These are phyloP conservation scores for Albatrellus ellisii DNA, from an alignment of 768 basidiomycete genomes.

Conservation along the genomic window DNA sequence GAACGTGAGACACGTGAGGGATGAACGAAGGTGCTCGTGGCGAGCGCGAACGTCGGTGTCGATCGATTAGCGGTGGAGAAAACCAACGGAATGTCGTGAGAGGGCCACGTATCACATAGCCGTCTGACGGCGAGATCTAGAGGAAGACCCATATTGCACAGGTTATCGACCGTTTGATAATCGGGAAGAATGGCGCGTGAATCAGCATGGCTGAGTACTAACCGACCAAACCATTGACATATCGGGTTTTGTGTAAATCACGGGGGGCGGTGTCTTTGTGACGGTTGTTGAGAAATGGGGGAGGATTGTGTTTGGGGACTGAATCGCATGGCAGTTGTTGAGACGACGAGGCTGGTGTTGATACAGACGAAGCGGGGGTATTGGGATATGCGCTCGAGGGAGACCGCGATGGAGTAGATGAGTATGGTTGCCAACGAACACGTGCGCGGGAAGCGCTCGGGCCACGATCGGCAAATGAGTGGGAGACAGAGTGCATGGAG, in stretches of 20 bases:
- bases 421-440: constrained; percentile 76
- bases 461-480: constrained; percentile 56
- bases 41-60: constrained; percentile 5
- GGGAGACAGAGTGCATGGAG: constrained; percentile 25
- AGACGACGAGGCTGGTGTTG: constrained; percentile 10
- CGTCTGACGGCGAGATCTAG: constrained; percentile 72
- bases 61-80: constrained; percentile 28
- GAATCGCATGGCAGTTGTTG: constrained; percentile 20
- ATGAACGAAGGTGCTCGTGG: constrained; percentile 14
- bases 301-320: constrained; percentile 15
- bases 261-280: constrained; percentile 24
- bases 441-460: constrained; percentile 49
- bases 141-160: constrained; percentile 4
- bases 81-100: constrained; percentile 54
- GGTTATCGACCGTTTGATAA: background rate
- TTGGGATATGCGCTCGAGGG: constrained; percentile 22
- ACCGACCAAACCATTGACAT: constrained; percentile 61
- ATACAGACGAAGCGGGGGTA: constrained; percentile 14
- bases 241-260: constrained; percentile 45
- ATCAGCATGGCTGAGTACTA: constrained; percentile 19
- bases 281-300: constrained; percentile 13
- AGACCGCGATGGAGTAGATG: constrained; percentile 23
- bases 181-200: constrained; percentile 1
- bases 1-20: constrained; percentile 13
- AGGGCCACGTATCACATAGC: constrained; percentile 69